Conservation (phyloP, 78 protist genomes). For the Polysphondylium violaceum region DNA sequence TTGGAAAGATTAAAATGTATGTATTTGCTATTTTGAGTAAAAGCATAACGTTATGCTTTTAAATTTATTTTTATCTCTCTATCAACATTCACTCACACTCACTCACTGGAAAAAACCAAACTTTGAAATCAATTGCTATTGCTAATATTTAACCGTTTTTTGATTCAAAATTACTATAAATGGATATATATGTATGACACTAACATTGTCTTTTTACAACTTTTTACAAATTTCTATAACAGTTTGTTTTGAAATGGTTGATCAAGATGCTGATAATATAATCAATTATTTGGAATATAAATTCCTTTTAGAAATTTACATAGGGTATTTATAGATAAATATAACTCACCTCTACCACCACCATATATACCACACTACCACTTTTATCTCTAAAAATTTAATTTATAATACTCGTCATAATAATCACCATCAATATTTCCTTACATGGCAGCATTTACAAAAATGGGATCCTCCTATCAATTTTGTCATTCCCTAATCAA, state of each 20-base stretch:
- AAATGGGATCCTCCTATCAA: too few species aligned
- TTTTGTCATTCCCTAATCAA: too few species aligned
- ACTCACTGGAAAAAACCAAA: too few species aligned
- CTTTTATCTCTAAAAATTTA: too few species aligned
- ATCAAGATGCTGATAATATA: slow-evolving; percentile 5
- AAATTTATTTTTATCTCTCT: too few species aligned
- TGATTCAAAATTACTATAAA: background rate
- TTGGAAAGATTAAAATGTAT: slow-evolving; percentile 50
- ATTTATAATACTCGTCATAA: too few species aligned
- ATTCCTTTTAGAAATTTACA: slow-evolving; percentile 3
- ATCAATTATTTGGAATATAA: background rate
- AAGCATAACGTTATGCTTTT: too few species aligned
- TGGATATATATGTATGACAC: background rate
- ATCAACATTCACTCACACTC: too few species aligned
- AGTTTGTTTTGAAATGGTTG: slow-evolving; percentile 12
- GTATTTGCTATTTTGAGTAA: background rate
- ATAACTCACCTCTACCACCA: background rate
- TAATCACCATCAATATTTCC: too few species aligned
- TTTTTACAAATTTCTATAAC: background rate
- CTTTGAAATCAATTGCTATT: too few species aligned
- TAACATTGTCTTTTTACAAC: background rate
- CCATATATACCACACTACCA: too few species aligned
- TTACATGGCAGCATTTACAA: too few species aligned
- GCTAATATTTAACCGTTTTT: background rate
- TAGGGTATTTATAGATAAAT: background rate